Evolutionary conservation across 139 green algal genomes (phyloP), one percentile per base, ranked within the genome.

Genomic region (Chlamydomonas schloesseri): DNA sequence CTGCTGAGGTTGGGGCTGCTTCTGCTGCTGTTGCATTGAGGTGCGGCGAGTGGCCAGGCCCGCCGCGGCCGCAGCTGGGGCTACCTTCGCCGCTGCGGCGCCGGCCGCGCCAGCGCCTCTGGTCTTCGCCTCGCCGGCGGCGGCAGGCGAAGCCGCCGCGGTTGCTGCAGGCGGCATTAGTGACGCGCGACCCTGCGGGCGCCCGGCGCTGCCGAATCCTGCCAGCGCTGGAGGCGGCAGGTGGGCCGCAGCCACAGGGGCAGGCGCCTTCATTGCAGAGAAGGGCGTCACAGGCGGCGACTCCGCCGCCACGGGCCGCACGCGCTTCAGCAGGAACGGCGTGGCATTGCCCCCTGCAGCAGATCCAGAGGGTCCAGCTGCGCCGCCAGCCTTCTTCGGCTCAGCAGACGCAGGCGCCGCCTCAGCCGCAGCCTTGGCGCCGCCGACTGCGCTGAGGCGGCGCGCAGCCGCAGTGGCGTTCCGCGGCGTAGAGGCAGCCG

Each of bases 251-350:
- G 24, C 1, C 18, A 15, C 60, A 11, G 60, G 60, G 18, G 78
- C 23, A 28, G 62, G 78, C 11, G 28, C 31, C 78, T 84, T 84
- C 62, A 84, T 75, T 28, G 29, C 6, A 0, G 62, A 64, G n/a
- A 84, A 84, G 5, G 78, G 78, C 17, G 78, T 84, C 17, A 84
- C 18, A 4, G 78, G 78, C 17, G 78, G 78, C 17, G 78, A 74
- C 2, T 55, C 31, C 0, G 26, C 42, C n/a, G 57, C 26, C 20
- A 55, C 78, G 10, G 64, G 78, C 46, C 78, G 78, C 62, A 67
- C 47, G n/a, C 78, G 78, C 42, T 53, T 50, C 18, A 84, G 29
- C 29, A 84, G 71, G 28, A 84, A 84, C 8, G 78, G 78, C 64
- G 78, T 84, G 21, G 46, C 64, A 9, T 46, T 36, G 3, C 76